Conservation (phyloP, 768 basidiomycete species). For the Lentinula detonsa region DNA sequence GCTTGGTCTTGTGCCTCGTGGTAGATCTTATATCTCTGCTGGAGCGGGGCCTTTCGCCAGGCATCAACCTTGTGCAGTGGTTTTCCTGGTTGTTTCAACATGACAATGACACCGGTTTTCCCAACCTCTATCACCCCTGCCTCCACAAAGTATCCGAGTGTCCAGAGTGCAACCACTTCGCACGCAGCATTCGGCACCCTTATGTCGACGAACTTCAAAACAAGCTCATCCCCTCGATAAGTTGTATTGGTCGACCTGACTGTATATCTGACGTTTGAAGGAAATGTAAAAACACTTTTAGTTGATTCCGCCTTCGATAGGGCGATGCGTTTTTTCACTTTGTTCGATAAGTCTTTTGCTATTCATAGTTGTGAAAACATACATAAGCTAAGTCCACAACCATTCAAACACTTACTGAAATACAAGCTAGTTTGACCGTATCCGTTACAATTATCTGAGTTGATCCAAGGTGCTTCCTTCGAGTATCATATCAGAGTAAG, state of each 20-base stretch:
- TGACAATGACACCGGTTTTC: background rate
- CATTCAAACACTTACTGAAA: background rate
- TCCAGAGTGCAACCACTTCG: background rate
- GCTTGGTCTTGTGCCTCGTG: background rate
- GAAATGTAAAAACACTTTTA: background rate
- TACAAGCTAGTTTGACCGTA: background rate
- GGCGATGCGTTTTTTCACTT: background rate
- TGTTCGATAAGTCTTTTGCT: background rate
- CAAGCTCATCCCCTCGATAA: background rate
- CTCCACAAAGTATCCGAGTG: background rate
- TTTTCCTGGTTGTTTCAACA: background rate
- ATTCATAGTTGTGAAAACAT: background rate
- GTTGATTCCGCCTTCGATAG: background rate
- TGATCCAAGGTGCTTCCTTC: too few relatives aligned
- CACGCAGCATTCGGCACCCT: background rate
- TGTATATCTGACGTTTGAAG: background rate
- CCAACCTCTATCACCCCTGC: background rate
- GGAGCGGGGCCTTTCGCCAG: background rate
- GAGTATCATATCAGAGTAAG: too few relatives aligned
- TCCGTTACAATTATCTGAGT: too few relatives aligned
- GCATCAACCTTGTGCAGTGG: background rate
- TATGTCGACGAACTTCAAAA: background rate
- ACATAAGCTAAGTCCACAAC: background rate
- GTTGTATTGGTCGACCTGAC: background rate
- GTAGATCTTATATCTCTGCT: background rate